phyloP scores from a whole-genome alignment of 1,284 basidiomycete genomes.

The Malassezia psittaci region DNA sequence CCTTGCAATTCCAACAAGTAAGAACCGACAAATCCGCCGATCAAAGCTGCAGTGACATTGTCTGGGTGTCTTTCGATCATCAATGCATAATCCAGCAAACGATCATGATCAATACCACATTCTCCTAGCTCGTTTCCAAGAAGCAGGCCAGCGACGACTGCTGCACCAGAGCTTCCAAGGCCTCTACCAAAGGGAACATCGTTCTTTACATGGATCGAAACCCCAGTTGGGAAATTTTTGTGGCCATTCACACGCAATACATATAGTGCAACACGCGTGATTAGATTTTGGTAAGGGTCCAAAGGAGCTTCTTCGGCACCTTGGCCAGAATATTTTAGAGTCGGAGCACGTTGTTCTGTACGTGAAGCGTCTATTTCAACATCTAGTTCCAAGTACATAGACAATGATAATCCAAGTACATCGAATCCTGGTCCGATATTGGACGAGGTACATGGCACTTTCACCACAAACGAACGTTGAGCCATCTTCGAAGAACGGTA shows the following conservation, averaged over 20 bases:
- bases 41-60: conserved; percentile 92
- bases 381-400: conserved; percentile 68
- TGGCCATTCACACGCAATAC: conserved; percentile 77
- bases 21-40: conserved; percentile 95
- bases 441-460: conserved; percentile 87
- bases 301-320: conserved; percentile 83
- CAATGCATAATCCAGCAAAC: conserved; percentile 86
- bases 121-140: conserved; percentile 73
- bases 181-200: conserved; percentile 96
- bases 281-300: conserved; percentile 91
- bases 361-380: conserved; percentile 51
- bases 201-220: conserved; percentile 67
- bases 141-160: conserved; percentile 89
- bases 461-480: conserved; percentile 54
- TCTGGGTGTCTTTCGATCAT: conserved; percentile 99
- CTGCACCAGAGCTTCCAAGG: conserved; percentile 90
- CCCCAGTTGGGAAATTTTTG: conserved; percentile 58
- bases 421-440: conserved; percentile 99
- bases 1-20: conserved; percentile 73
- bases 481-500: conserved; percentile 1
- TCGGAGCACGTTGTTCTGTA: conserved; percentile 50
- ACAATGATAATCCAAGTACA: conserved; percentile 91
- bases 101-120: conserved; percentile 60
- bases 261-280: conserved; percentile 94
- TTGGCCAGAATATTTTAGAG: conserved; percentile 72